Conservation (phyloP, 768 basidiomycete species). For the Mycena olivaceomarginata region DNA sequence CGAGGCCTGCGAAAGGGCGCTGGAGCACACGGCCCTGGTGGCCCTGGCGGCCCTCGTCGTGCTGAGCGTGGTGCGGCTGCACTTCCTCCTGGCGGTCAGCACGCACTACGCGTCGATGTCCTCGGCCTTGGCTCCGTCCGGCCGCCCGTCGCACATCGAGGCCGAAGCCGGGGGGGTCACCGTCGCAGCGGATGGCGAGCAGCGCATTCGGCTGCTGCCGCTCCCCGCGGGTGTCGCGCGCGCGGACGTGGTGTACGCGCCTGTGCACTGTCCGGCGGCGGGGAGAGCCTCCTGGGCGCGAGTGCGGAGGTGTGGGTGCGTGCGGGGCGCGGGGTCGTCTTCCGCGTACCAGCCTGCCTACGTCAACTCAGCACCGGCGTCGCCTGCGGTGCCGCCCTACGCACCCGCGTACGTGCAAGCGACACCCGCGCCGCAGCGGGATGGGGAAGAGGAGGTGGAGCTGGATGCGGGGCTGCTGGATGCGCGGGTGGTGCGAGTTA, state of each 20-base stretch:
- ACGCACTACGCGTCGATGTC: conserved; percentile 26
- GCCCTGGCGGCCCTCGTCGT: conserved; percentile 76
- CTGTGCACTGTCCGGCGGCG: conserved; percentile 29
- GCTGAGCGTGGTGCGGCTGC: conserved; percentile 80
- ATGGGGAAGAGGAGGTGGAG: not conserved
- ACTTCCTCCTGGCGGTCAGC: conserved; percentile 81
- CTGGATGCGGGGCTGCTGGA: conserved; percentile 36
- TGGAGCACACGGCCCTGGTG: conserved; percentile 79
- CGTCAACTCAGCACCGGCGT: not conserved
- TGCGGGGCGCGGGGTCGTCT: not conserved
- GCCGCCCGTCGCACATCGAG: too few species aligned
- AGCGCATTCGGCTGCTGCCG: conserved; percentile 38
- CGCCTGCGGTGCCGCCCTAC: not conserved
- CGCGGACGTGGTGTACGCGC: conserved; percentile 38
- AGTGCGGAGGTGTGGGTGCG: conserved; percentile 36
- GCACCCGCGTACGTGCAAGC: conserved; percentile 18
- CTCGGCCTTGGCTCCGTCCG: not conserved
- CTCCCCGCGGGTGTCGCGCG: conserved; percentile 25
- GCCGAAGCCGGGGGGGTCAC: too few species aligned
- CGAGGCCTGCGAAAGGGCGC: conserved; percentile 90
- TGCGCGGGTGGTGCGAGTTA: conserved; percentile 37
- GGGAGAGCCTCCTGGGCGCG: not conserved
- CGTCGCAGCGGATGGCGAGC: not conserved
- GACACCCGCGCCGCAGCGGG: not conserved
- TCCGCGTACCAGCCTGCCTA: not conserved